Evolutionary conservation across 78 protist genomes (phyloP), one percentile per base, ranked within the genome.

Genomic region (Dictyostelium brefeldianum): DNA sequence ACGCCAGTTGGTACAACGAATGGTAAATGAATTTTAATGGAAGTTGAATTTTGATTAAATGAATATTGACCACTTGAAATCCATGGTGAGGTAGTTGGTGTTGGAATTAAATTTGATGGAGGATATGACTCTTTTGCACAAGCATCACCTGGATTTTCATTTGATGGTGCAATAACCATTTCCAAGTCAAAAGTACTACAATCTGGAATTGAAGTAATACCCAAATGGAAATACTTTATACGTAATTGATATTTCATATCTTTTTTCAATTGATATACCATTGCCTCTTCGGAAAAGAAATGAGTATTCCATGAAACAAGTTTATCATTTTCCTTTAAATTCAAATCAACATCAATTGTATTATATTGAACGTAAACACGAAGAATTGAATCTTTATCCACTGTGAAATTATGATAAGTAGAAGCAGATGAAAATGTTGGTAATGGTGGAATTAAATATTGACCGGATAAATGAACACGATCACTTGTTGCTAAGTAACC

Each of bases 311-410:
- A 71, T 8, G 43, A 64, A 11, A 89, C 89, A 5, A 31, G 36
- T 17, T 25, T 89, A 22, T 51, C 53, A 27, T 31, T 22, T 56
- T 80, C 90, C 12, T 71, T 65, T 71, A 89, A 78, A 27, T 14
- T 51, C 7, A 89, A 10, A 47, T 89, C 94, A 25, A 89, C 56
- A 56, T 89, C 94, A 17, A 89, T 73, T 5, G 31, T n/a, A 6
- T 67, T 67, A 18, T 67, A 67, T 41, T 78, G 80, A 47, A 41
- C 22, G 51, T 64, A 89, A 73, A 46, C 83, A n/a, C 94, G 31
- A 11, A 89, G 48, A 9, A 78, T 18, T 1, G 87, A 78, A 15
- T n/a, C 27, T 0, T 7, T 1, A 0, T 62, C 14, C 2, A 71
- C 83, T 15, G 17, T 80, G 46, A 89, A 80, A 31, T 14, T 27